Base-by-base conservation (phyloP, 805 yeast genomes). In the Barnettozyma siamensis region DNA sequence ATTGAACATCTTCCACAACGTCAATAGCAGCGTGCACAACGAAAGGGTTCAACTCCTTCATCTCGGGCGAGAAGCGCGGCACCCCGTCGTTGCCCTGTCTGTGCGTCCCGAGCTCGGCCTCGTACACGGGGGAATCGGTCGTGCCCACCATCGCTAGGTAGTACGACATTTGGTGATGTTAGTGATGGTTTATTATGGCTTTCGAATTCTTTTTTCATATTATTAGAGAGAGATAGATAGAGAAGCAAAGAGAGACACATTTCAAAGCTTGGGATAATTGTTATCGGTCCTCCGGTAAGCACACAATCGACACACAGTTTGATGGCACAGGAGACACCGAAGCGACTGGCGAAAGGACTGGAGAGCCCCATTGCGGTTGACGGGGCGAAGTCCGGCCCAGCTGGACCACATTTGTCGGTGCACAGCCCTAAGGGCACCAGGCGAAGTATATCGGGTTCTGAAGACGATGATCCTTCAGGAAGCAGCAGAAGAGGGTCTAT, bases 101-200 rank as follows among this genome's bases (percentile, higher is more conserved):
- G 60, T 72, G 76, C 0, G 93, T 76, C 1, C 91, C 86, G 41
- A 89, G 81, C 55, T 88, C 96, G 7, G 88, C 72, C 57, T 89
- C 96, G 53, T 88, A 93, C 2, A 93, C 57, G 0, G 97, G 96
- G 47, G 75, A 76, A 59, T 93, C 98, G 29, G 76, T 73, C 2
- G 89, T 82, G 15, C 97, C 97, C 32, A 93, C 76, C 36, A 93
- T 82, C 4, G 94, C 83, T 55, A 93, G 78, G 61, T 88, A 89
- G 64, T 82, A 86, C n/a, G 95, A 83, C 80, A 83, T 79, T n/a
- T n/a, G n/a, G n/a, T n/a, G n/a, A n/a, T 50, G 47, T 59, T 17
- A 16, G 16, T 13, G 5, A 7, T 15, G 28, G 18, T 17, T 33
- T 23, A 31, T 18, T 19, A 12, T 5, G 17, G 19, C 35, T 30